Base-by-base conservation (phyloP, 164 flowering plant species). In the Chloranthus sessilifolius region DNA sequence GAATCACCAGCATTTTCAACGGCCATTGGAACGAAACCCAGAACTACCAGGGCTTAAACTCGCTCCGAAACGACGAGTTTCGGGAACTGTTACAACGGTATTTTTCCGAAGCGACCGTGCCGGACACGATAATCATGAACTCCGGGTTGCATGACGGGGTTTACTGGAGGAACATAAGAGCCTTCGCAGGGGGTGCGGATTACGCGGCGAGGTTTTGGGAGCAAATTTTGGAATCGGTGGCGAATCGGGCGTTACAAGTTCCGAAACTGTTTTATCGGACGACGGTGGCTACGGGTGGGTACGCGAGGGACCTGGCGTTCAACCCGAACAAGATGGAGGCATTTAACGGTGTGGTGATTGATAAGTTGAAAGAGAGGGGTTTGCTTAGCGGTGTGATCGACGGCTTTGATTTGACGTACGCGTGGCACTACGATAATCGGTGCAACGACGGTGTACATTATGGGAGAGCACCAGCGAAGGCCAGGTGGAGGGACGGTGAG, bases 371-470 rank as follows among this genome's bases (percentile, higher is more conserved):
- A 60, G 35, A 42, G 9, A 69, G 54, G 3, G 92, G 88, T 26
- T 2, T 89, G 12, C 27, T 85, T 25, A 63, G 70, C 0, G 65
- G 78, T 0, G 87, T 84, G 43, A 71, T 88, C 1, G 79, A 94
- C 35, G 70, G 74, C 43, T 94, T 89, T 27, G 95, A 89, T 43
- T 67, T 94, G 85, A 94, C 95, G 1, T 89, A 53, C 47, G 81
- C 96, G 1, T 89, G 99, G 97, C 97, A 89, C 59, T 94, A 51
- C 24, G 95, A 94, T 39, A 85, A 88, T 53, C 66, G 91, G 49
- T 80, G 89, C 62, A 88, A 81, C 36, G 99, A 92, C n/a, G 99
- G 99, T 1, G 97, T 89, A 12, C 99, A 94, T 43, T 94, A 94
- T 22, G 99, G 99, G 10, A 63, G 95, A 29, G 82, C 79, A 26